Evolutionary conservation across 371 early-diverging fungal genomes (phyloP), one percentile per base, ranked within the genome.

Genomic region (Rhizopus stolonifer): DNA sequence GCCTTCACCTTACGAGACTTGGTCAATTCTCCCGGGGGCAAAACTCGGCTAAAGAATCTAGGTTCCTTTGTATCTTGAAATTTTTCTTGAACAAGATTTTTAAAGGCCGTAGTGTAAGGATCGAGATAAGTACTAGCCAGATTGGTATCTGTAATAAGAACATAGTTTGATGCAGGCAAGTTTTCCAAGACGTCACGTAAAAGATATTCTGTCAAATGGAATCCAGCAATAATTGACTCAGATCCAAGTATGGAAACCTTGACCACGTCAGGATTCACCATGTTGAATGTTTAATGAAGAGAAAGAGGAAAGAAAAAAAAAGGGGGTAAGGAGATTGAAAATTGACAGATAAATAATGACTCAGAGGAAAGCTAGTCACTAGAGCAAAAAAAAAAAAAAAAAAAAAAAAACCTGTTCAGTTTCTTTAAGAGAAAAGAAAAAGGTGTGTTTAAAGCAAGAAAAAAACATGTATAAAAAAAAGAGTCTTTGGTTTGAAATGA

Each of bases 1-100:
- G 82, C 91, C 78, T 96, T 97, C 36, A 83, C 84, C 36, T 83
- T 87, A 45, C 99, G 78, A 36, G 92, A 90, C 72, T 98, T 98
- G 52, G 87, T 83, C 34, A 76, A 64, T 79, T 98, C 99, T 24
- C 97, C 97, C 0, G 96, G 93, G 26, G 94, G 86, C 56, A 98
- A 68, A 1, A 89, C 77, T 53, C 87, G 89, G 29, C 87, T 80
- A 24, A 94, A 80, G 39, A 96, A 73, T 48, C 92, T 81, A 33
- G 89, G 85, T 0, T 57, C 55, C 18, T 67, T 63, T 14, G 42
- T 38, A 2, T 52, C 61, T 4, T 62, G 58, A 15, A 46, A 43
- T 4, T 47, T 43, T 31, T 72, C 72, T 4, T 58, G 14, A 42
- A 45, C 49, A 21, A 84, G 50, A 15, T 51, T 63, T 6, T 80